Percentiles rank a stretch among this genome's conserved stretches.
Evolutionary conservation across 345 rosid genomes (phyloP).

Genomic region (Pugionium cornutum): DNA sequence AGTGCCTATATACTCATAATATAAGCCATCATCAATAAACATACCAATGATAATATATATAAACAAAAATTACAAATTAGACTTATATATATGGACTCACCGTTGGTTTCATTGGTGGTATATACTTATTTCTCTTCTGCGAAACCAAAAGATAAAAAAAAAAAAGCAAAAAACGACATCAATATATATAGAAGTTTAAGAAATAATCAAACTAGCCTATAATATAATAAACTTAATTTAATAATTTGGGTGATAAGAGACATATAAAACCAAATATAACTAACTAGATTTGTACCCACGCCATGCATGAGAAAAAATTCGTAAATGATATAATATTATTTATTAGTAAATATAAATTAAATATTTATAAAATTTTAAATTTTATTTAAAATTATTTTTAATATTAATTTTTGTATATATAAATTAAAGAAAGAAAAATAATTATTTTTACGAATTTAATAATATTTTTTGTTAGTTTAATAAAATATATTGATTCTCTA

Average conservation of each 20-base stretch:
- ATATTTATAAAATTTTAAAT: no score
- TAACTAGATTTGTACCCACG: no score
- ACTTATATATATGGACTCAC: conserved; percentile 40
- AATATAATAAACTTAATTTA: not conserved
- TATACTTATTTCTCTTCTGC: conserved; percentile 58
- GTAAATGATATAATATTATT: no score
- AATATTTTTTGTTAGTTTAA: no score
- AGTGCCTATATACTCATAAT: conserved; percentile 50
- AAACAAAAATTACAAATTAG: not conserved
- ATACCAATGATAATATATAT: not conserved
- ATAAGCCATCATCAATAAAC: not conserved
- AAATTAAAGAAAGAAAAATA: no score
- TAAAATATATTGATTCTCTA: no score
- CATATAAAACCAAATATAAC: not conserved
- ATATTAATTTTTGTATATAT: no score
- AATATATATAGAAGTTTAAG: not conserved
- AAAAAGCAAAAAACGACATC: not conserved
- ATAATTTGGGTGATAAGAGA: not conserved
- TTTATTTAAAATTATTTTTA: no score
- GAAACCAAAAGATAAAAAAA: not conserved
- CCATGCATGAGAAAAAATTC: no score
- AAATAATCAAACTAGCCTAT: not conserved
- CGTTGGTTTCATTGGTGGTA: conserved; percentile 76
- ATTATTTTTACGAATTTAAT: no score
- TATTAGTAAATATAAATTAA: no score